Percentiles rank a stretch among this genome's conserved stretches.
Evolutionary conservation across 139 green algal species (phyloP).

Genomic region (Trebouxia sp.): DNA sequence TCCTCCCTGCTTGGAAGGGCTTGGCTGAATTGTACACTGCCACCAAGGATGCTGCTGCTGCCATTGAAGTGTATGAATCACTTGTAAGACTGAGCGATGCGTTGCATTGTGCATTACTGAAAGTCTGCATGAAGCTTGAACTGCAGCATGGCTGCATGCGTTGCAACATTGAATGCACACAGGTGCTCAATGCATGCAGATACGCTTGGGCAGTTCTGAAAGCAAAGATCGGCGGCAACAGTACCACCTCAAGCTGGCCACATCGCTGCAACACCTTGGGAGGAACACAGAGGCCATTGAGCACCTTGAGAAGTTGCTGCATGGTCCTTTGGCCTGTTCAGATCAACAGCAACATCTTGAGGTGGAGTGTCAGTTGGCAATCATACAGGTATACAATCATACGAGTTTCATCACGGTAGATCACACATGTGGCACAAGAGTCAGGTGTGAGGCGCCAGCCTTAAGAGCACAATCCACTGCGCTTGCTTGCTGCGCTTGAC

Average conservation of each 20-base stretch:
- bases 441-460: too few species aligned
- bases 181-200: neutral
- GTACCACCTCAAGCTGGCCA: neutral
- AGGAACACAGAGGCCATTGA: constrained; percentile 30
- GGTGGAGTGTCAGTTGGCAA: constrained; percentile 57
- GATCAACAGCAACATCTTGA: constrained; percentile 27
- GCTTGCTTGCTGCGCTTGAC: too few species aligned
- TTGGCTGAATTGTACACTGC: constrained; percentile 63
- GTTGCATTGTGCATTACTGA: neutral
- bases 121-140: neutral
- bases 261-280: constrained; percentile 11
- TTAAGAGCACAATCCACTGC: too few species aligned
- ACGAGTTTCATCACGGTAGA: too few species aligned
- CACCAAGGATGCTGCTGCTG: constrained; percentile 28
- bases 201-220: neutral
- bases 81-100: constrained; percentile 30
- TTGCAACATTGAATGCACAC: neutral
- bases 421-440: too few species aligned
- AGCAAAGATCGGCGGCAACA: constrained; percentile 25
- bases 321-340: neutral
- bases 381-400: constrained; percentile 55
- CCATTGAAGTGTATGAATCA: constrained; percentile 40
- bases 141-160: too few species aligned
- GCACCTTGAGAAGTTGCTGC: constrained; percentile 36
- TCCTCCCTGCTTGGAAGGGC: constrained; percentile 67